These are phyloP conservation scores for Trypanosoma rangeli DNA, from an alignment of 208 protist genomes.

Conservation along the genomic window DNA sequence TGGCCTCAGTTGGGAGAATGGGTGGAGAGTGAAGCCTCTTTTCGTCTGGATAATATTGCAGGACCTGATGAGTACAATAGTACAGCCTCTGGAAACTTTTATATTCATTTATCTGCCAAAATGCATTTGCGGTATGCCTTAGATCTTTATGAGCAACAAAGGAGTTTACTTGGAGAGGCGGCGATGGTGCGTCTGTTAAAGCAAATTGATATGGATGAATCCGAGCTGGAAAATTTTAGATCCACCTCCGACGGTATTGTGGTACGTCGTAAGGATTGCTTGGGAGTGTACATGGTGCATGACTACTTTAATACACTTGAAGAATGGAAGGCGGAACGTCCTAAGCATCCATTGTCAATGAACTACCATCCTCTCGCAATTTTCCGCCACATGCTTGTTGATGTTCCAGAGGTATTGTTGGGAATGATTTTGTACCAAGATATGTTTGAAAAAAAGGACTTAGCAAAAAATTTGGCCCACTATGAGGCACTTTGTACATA, in stretches of 20 bases:
- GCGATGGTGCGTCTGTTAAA: conserved; percentile 48
- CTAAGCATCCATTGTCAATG: conserved; percentile 76
- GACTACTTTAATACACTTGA: conserved; percentile 84
- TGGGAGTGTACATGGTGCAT: conserved; percentile 85
- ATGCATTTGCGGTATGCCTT: conserved; percentile 66
- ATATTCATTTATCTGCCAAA: conserved; percentile 87
- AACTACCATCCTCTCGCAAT: conserved; percentile 92
- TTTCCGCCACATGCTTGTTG: conserved; percentile 82
- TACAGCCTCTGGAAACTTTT: conserved; percentile 83
- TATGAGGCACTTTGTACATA: conserved; percentile 85
- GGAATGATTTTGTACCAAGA: conserved; percentile 82
- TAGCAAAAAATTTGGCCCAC: conserved; percentile 73
- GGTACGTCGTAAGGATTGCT: conserved; percentile 58
- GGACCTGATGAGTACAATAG: conserved; percentile 86
- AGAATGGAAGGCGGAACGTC: conserved; percentile 62
- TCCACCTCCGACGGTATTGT: conserved; percentile 53
- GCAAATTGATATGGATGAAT: conserved; percentile 56
- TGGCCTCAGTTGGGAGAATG: conserved; percentile 87
- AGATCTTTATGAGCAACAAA: conserved; percentile 50
- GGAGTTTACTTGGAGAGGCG: conserved; percentile 43
- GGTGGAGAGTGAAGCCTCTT: conserved; percentile 67
- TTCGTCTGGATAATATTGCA: conserved; percentile 84
- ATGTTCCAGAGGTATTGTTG: conserved; percentile 88
- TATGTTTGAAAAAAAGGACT: conserved; percentile 75
- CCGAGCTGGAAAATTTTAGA: conserved; percentile 63